Evolutionary conservation across 805 yeast genomes (phyloP).

Genomic region (Trichomonascus vanleenenianus): DNA sequence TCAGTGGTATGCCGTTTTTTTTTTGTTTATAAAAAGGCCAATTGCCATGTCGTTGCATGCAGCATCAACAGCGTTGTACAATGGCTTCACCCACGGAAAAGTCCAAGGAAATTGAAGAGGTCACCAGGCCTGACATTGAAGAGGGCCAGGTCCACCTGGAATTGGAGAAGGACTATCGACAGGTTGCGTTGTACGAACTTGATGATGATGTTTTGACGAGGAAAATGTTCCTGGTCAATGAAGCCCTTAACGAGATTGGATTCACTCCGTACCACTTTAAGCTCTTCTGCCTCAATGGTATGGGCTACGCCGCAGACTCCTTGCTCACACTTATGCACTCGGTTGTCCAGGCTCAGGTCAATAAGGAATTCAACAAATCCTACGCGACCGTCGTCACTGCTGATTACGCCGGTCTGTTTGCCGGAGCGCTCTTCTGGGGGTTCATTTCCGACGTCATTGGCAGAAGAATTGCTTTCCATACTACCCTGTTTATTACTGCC

Average conservation of each 20-base stretch:
- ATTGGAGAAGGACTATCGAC: not conserved
- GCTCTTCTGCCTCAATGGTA: slow-evolving; percentile 43
- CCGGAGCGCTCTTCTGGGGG: slow-evolving; percentile 49
- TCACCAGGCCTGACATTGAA: not conserved
- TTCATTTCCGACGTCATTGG: slow-evolving; percentile 48
- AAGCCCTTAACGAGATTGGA: slow-evolving; percentile 53
- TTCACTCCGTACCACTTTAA: slow-evolving; percentile 48
- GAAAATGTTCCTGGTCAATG: slow-evolving; percentile 31
- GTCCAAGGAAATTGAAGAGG: not conserved
- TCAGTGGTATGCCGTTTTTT: not conserved
- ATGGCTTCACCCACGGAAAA: not conserved
- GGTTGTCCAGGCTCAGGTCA: slow-evolving; percentile 38
- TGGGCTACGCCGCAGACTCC: slow-evolving; percentile 50
- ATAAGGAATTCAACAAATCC: slow-evolving; percentile 34
- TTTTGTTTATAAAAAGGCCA: not conserved
- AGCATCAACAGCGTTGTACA: not conserved
- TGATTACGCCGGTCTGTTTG: slow-evolving; percentile 41
- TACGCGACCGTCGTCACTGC: slow-evolving; percentile 37
- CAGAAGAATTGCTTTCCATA: slow-evolving; percentile 42
- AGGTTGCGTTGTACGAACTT: slow-evolving; percentile 1
- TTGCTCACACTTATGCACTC: slow-evolving; percentile 41
- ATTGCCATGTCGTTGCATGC: not conserved
- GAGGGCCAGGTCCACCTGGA: not conserved
- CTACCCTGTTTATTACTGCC: slow-evolving; percentile 39
- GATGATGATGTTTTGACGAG: slow-evolving; percentile 6